Evolutionary conservation across 2,329 filamentous ascomycete species (phyloP).

Genomic region (Cryphonectria parasitica): DNA sequence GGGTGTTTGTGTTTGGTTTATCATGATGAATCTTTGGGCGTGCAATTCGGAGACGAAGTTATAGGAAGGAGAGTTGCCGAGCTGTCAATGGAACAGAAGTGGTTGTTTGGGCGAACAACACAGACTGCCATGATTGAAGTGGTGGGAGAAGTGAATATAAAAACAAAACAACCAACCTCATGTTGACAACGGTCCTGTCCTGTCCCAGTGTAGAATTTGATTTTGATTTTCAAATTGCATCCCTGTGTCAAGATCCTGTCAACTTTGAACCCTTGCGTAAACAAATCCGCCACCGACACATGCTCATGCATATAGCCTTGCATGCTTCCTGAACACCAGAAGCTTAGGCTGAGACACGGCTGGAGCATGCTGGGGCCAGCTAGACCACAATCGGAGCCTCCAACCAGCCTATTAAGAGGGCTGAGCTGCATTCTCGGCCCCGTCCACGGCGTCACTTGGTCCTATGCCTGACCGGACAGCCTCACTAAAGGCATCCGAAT

Average conservation of each 20-base stretch:
- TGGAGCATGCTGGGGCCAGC: background rate
- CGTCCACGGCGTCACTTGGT: background rate
- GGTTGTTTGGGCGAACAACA: background rate
- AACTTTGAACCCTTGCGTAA: constrained; percentile 1
- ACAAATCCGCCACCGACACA: background rate
- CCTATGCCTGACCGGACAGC: background rate
- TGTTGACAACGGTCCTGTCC: background rate
- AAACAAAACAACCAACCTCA: background rate
- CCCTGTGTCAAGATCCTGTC: background rate
- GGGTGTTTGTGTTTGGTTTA: background rate
- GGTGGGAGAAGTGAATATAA: background rate
- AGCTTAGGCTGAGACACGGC: background rate
- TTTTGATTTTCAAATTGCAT: background rate
- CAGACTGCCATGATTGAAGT: background rate
- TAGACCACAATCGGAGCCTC: background rate
- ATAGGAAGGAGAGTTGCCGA: background rate
- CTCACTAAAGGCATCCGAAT: background rate
- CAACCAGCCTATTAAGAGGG: background rate
- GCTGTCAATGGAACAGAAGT: background rate
- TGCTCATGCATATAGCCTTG: background rate
- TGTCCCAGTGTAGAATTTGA: background rate
- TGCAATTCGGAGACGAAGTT: background rate
- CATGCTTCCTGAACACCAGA: background rate
- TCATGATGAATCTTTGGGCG: background rate
- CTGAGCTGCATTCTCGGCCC: background rate